Conservation (phyloP, 2,329 filamentous ascomycete genomes). For the Aspergillus sp. region DNA sequence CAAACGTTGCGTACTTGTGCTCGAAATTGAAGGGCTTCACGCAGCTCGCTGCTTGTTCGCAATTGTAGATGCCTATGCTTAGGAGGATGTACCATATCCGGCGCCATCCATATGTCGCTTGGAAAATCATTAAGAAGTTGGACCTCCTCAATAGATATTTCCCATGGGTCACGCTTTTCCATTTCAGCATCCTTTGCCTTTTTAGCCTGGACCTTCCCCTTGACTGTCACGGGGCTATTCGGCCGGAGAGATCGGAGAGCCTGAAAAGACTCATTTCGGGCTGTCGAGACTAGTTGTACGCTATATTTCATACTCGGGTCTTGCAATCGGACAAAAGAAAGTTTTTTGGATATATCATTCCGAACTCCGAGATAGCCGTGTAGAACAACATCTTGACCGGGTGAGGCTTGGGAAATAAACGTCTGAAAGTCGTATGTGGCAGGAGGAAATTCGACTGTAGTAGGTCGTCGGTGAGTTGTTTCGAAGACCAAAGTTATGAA, state of each 20-base stretch:
- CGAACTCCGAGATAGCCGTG: conserved; percentile 73
- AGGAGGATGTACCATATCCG: conserved; percentile 71
- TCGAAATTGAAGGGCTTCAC: conserved; percentile 70
- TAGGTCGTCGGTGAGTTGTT: conserved; percentile 8
- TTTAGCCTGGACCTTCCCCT: conserved; percentile 48
- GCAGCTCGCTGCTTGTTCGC: conserved; percentile 68
- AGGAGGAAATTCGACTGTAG: conserved; percentile 48
- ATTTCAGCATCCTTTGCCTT: conserved; percentile 33
- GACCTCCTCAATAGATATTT: conserved; percentile 64
- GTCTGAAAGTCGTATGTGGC: conserved; percentile 43
- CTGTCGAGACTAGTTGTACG: conserved; percentile 52
- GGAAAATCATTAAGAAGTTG: conserved; percentile 71
- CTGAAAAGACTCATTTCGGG: conserved; percentile 37
- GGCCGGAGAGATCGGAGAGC: conserved; percentile 46
- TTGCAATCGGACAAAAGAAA: conserved; percentile 67
- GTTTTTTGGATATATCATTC: conserved; percentile 65
- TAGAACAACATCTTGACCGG: conserved; percentile 51
- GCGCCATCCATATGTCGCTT: conserved; percentile 72
- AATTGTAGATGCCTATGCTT: conserved; percentile 81
- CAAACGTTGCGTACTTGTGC: conserved; percentile 57
- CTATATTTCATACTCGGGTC: conserved; percentile 45
- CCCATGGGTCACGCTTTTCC: conserved; percentile 43
- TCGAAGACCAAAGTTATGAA: background rate
- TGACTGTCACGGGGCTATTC: conserved; percentile 57
- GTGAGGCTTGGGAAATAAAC: conserved; percentile 30